Base-by-base conservation (phyloP, 2,329 filamentous ascomycete species). In the Nigrospora sphaerica region DNA sequence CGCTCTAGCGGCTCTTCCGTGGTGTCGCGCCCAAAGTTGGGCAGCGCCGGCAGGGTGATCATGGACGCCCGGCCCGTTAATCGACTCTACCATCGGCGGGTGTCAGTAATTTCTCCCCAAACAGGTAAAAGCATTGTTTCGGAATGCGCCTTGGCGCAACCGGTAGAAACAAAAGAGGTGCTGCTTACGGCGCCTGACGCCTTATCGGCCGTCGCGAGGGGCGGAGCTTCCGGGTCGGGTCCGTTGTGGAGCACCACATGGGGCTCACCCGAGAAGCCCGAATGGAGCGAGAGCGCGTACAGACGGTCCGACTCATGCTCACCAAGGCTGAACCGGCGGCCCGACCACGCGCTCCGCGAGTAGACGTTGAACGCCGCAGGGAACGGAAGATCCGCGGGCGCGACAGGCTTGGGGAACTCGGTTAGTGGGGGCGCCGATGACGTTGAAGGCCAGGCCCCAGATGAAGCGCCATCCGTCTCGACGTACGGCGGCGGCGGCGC, bases 231-330 rank as follows among this genome's bases (percentile, higher is more conserved):
- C 12, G 55, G 47, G 46, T 50, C 51, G 7, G 64, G 61, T 1
- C 63, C 64, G 46, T 56, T 62, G 59, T 68, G 64, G 40, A 69
- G 52, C 12, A 62, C 54, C 10, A 67, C 47, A 41, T 59, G 54
- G 6, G 63, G 58, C 40, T 58, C 52, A 18, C 54, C 48, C 6
- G 49, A 55, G 51, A 57, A 57, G 5, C 52, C 51, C 7, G 54
- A 44, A 50, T 62, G 58, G 35, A 56, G 47, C 14, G 52, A 47
- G 3, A 65, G 58, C 4, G 62, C 59, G 49, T 65, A 66, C n/a
- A 64, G 48, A 0, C 63, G 63, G 12, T 51, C n/a, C 18, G 52
- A 37, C 48, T 63, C 58, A 48, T 61, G 56, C 50, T 57, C 57
- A 51, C 63, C 66, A 6, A 69, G 50, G 18, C 48, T 48, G 49